phyloP scores from a whole-genome alignment of 805 yeast genomes.

The Saturnispora galanensis region DNA sequence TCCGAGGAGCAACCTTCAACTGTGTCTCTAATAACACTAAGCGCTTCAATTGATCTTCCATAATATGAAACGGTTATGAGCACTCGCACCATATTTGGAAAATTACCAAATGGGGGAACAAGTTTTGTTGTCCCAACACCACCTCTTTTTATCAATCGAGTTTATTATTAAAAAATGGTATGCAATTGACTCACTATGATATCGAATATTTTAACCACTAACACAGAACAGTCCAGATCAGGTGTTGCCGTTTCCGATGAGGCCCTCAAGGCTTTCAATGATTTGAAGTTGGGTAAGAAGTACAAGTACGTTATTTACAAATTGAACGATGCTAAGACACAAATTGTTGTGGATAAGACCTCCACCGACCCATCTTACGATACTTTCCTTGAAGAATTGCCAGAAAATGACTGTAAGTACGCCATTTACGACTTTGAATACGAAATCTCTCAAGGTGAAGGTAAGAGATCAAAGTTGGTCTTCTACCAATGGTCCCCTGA shows the following conservation, averaged over 20 bases:
- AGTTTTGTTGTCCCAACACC: neutral
- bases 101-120: too few species aligned
- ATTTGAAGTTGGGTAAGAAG: conserved; percentile 88
- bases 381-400: conserved; percentile 74
- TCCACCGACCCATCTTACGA: conserved; percentile 74
- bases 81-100: neutral
- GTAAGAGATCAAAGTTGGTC: conserved; percentile 69
- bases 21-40: neutral
- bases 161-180: neutral
- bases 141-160: neutral
- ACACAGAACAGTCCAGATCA: conserved; percentile 24
- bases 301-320: conserved; percentile 73
- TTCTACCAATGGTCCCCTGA: conserved; percentile 95
- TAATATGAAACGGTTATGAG: conserved; percentile 4
- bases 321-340: conserved; percentile 78
- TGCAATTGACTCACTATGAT: neutral
- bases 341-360: conserved; percentile 80
- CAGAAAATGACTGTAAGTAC: conserved; percentile 93
- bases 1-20: neutral
- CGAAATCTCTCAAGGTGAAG: conserved; percentile 82
- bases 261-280: conserved; percentile 88
- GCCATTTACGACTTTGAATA: conserved; percentile 97
- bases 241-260: conserved; percentile 80
- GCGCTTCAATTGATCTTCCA: neutral
- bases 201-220: neutral